phyloP scores from a whole-genome alignment of 2,329 filamentous ascomycete genomes.

The Cordyceps pruinosa region DNA sequence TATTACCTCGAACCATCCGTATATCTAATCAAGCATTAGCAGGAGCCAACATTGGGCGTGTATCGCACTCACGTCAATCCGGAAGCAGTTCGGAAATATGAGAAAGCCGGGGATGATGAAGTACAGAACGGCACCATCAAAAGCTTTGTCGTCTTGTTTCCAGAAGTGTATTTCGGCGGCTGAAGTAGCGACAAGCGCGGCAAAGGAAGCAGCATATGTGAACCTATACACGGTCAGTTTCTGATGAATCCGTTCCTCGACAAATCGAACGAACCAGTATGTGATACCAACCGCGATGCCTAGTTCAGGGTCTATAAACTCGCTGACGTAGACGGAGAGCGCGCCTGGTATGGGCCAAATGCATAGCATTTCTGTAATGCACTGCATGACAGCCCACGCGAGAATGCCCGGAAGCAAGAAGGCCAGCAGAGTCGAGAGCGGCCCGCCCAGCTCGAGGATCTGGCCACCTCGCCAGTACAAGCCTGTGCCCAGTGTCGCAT shows the following conservation, averaged over 20 bases:
- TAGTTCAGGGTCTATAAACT: conserved; percentile 27
- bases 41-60: no score
- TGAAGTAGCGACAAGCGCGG: conserved; percentile 20
- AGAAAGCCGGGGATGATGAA: conserved; percentile 19
- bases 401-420: conserved; percentile 23
- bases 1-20: conserved; percentile 23
- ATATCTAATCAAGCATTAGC: conserved; percentile 16
- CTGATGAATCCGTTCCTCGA: no score
- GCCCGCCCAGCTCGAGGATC: conserved; percentile 23
- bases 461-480: conserved; percentile 25
- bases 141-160: conserved; percentile 13
- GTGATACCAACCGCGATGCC: conserved; percentile 25
- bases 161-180: conserved; percentile 22
- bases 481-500: conserved; percentile 22
- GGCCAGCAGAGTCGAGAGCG: conserved; percentile 21
- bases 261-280: conserved; percentile 23
- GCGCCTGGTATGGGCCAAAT: conserved; percentile 28
- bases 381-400: conserved; percentile 26
- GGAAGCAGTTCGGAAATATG: conserved; percentile 19
- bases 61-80: conserved; percentile 20
- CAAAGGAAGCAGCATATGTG: conserved; percentile 23
- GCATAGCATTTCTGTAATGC: conserved; percentile 25
- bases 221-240: conserved; percentile 17
- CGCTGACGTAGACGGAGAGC: conserved; percentile 24
- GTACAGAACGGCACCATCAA: conserved; percentile 19